Conservation (phyloP, 345 rosid genomes). For the Schrenkiella parvula region DNA sequence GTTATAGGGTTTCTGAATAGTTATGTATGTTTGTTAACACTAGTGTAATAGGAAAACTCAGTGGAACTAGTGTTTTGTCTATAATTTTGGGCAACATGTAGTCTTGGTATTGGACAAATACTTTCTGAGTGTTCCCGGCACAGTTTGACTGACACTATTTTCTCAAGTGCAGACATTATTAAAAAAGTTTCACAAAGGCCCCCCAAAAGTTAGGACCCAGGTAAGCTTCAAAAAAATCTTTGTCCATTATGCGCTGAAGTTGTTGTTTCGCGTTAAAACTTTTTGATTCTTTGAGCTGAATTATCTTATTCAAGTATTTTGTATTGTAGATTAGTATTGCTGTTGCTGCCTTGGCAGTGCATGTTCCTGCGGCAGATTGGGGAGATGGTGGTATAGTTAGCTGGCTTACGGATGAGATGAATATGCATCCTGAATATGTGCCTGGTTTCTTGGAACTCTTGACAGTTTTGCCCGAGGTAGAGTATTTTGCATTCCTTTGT, state of each 20-base stretch:
- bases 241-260: background rate
- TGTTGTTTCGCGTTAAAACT: background rate
- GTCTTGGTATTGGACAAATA: background rate
- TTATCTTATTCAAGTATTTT: constrained; percentile 25
- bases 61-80: background rate
- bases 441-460: constrained; percentile 98
- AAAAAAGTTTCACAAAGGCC: constrained; percentile 93
- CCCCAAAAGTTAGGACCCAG: constrained; percentile 98
- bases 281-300: background rate
- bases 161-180: constrained; percentile 66
- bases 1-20: background rate
- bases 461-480: constrained; percentile 96
- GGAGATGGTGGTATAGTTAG: constrained; percentile 89
- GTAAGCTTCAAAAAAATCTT: constrained; percentile 36
- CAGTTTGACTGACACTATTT: constrained; percentile 8
- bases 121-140: background rate
- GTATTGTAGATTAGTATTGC: constrained; percentile 91
- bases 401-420: constrained; percentile 97
- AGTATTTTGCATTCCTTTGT: constrained; percentile 5
- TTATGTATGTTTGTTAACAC: background rate
- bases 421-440: constrained; percentile 80
- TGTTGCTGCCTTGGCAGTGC: constrained; percentile 98
- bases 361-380: constrained; percentile 95
- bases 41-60: background rate
- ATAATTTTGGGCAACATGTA: background rate